These are phyloP conservation scores for Candida patagonica DNA, from an alignment of 805 yeast species.

Conservation along the genomic window DNA sequence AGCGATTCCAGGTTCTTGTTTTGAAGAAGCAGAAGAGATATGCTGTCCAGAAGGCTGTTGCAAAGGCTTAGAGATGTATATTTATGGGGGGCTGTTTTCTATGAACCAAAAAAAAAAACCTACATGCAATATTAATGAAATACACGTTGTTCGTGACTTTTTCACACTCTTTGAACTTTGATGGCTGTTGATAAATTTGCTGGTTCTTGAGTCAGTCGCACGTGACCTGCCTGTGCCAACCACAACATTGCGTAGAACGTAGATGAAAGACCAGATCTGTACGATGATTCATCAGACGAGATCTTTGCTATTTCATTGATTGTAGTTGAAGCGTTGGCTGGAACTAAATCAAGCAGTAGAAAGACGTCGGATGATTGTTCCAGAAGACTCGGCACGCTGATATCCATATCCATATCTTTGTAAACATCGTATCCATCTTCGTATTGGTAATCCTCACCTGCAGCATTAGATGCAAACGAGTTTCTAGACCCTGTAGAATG, in stretches of 20 bases:
- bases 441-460: no score
- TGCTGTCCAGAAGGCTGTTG: conserved; percentile 92
- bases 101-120: neutral
- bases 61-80: conserved; percentile 50
- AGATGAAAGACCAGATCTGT: neutral
- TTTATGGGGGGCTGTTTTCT: conserved; percentile 2
- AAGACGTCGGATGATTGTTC: neutral
- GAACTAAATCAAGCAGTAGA: conserved; percentile 1
- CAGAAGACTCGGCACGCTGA: neutral
- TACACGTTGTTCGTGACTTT: neutral
- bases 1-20: conserved; percentile 98
- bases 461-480: no score
- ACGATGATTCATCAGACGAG: no score
- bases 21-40: conserved; percentile 95
- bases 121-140: conserved; percentile 1
- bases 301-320: conserved; percentile 2
- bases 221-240: conserved; percentile 4
- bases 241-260: conserved; percentile 5
- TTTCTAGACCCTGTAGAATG: no score
- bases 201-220: conserved; percentile 5
- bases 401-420: neutral
- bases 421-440: neutral
- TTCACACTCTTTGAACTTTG: neutral
- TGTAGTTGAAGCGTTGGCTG: neutral
- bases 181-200: neutral